Evolutionary conservation across 768 basidiomycete species (phyloP).

Genomic region (Rhodotorula graminis): DNA sequence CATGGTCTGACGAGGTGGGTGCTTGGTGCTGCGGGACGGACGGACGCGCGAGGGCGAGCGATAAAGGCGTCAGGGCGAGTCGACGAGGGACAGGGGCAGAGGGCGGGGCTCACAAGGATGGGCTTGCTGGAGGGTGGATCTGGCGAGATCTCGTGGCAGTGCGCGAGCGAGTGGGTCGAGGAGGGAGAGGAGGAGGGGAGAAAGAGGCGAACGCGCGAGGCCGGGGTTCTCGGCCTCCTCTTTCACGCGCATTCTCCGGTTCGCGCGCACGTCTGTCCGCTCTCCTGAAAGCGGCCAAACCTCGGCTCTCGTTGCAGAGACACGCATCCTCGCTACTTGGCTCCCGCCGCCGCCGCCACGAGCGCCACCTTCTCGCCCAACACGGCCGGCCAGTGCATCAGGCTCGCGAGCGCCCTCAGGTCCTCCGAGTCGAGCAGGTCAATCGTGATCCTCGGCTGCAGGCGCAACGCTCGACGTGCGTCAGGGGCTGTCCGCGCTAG

Average conservation of each 20-base stretch:
- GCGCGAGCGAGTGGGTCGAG: not conserved
- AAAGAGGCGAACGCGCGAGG: too few relatives aligned
- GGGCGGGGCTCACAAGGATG: not conserved
- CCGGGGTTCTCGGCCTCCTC: not conserved
- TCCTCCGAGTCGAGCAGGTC: conserved; percentile 77
- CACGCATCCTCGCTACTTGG: too few relatives aligned
- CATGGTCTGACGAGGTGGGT: not conserved
- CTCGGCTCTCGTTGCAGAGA: not conserved
- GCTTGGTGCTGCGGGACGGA: not conserved
- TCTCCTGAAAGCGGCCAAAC: too few relatives aligned
- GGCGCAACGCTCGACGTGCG: not conserved
- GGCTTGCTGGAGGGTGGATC: too few relatives aligned
- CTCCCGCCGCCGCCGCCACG: not conserved
- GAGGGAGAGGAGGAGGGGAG: not conserved
- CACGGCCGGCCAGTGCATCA: conserved; percentile 76
- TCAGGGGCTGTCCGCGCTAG: not conserved
- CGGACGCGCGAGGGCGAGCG: not conserved
- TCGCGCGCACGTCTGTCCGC: too few relatives aligned
- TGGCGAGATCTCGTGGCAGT: too few relatives aligned
- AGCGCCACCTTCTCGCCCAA: conserved; percentile 65
- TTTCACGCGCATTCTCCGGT: not conserved
- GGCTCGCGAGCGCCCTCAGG: conserved; percentile 71
- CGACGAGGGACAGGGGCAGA: not conserved
- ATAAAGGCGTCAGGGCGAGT: not conserved
- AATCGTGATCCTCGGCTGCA: conserved; percentile 77